Evolutionary conservation across 2,329 filamentous ascomycete genomes (phyloP).

Genomic region (Trichoderma brevicompactum): DNA sequence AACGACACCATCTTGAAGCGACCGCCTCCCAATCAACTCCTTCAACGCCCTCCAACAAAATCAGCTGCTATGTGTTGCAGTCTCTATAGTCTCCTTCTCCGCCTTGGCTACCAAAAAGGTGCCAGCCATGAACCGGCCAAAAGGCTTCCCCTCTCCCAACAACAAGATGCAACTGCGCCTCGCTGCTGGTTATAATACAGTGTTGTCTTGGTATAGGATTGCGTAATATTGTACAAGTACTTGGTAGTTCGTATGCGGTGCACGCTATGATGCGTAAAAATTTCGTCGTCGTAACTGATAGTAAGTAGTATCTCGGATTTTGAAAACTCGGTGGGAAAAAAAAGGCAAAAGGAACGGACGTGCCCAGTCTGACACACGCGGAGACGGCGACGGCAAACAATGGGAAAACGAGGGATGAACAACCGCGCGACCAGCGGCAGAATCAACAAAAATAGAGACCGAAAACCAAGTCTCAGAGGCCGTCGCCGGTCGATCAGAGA

Average conservation of each 20-base stretch:
- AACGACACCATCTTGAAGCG: conserved; percentile 58
- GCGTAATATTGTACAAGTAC: neutral
- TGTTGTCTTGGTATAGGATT: neutral
- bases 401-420: neutral
- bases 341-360: conserved; percentile 27
- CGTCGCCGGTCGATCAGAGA: conserved; percentile 19
- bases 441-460: conserved; percentile 3
- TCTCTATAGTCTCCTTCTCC: conserved; percentile 21
- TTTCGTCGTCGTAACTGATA: conserved; percentile 3
- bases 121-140: conserved; percentile 21
- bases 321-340: neutral
- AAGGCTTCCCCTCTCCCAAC: conserved; percentile 8
- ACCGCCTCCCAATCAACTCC: neutral
- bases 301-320: neutral
- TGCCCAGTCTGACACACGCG: conserved; percentile 27
- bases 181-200: neutral
- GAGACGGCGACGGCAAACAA: neutral
- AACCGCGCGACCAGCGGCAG: conserved; percentile 26
- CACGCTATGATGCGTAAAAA: neutral
- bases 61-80: conserved; percentile 4
- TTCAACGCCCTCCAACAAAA: neutral
- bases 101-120: conserved; percentile 17
- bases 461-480: conserved; percentile 23
- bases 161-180: neutral
- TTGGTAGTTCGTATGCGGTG: neutral